These are phyloP conservation scores for Neopestalotiopsis rosae DNA, from an alignment of 2,329 filamentous ascomycete genomes.

Conservation along the genomic window DNA sequence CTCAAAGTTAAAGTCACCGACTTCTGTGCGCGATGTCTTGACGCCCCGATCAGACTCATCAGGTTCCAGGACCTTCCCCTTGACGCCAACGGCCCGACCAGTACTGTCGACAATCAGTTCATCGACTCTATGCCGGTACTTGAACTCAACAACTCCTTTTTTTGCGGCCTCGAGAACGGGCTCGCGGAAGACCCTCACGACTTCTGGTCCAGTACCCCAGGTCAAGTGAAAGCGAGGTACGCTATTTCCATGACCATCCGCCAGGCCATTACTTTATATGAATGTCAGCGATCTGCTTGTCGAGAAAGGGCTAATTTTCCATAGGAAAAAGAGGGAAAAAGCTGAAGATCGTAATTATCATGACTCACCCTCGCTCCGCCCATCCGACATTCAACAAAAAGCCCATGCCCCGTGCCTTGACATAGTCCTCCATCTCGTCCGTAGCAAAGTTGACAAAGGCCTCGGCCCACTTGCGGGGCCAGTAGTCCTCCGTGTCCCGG, in stretches of 20 bases:
- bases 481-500: conserved; percentile 58
- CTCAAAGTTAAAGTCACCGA: conserved; percentile 57
- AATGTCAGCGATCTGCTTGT: background rate
- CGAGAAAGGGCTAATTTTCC: background rate
- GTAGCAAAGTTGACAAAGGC: conserved; percentile 68
- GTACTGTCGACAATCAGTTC: conserved; percentile 56
- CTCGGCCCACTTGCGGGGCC: conserved; percentile 67
- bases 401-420: conserved; percentile 56
- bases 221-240: conserved; percentile 68
- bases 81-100: conserved; percentile 58
- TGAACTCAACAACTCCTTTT: conserved; percentile 59
- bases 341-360: background rate
- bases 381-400: conserved; percentile 63
- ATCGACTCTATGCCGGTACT: conserved; percentile 62
- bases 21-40: conserved; percentile 52
- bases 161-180: conserved; percentile 58
- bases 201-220: conserved; percentile 66
- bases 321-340: background rate
- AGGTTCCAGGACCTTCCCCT: conserved; percentile 56
- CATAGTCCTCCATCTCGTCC: conserved; percentile 63
- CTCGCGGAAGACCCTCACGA: conserved; percentile 62
- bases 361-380: conserved; percentile 60
- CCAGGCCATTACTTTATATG: conserved; percentile 46
- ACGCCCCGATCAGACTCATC: conserved; percentile 57
- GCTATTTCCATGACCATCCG: conserved; percentile 65